Base-by-base conservation (phyloP, 352 stramenopile species). In the Phytophthora colocasiae region DNA sequence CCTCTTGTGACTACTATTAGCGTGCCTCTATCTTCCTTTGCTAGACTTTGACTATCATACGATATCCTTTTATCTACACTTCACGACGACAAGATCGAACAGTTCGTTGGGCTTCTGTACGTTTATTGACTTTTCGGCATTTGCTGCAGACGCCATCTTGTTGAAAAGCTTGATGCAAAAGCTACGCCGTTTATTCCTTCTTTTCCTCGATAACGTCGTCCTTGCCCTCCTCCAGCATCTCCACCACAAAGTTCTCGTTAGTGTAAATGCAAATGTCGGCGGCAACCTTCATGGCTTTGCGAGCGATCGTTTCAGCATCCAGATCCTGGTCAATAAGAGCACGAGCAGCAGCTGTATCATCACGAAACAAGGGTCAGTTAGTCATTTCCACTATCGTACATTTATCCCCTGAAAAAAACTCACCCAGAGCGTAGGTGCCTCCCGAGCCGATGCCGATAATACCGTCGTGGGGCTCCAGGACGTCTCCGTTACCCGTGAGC, bases 251-350 rank as follows among this genome's bases (percentile, higher is more conserved):
- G 63, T 98, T 98, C 71, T 98, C 87, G 79, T 99, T 99, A 50
- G 98, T 99, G 83, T 99, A 99, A 54, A 99, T 85, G 75, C 97
- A 99, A 75, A 99, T 98, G 64, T 99, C 96, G 8, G 94, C 84
- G 24, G 98, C 98, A 70, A 99, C 98, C 60, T 94, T 69, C 96
- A 99, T 99, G 27, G 95, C 77, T 60, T 93, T 96, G 69, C 79
- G 86, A 2, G 90, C 96, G 43, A 99, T 95, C 51, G 98, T 90
- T 75, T 99, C 96, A 0, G 97, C 97, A 55, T 90, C 84, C 31
- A 99, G 63, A 52, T 98, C 85, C 19, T 98, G 85, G 73, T 98
- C 93, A 66, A 98, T 97, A 53, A 99, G 80, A 32, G 98, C 98
- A 50, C 96, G 87, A 32, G 98, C 98, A 40, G 97, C 97, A 38